Base-by-base conservation (phyloP, 2,329 filamentous ascomycete species). In the Scedosporium aurantiacum region DNA sequence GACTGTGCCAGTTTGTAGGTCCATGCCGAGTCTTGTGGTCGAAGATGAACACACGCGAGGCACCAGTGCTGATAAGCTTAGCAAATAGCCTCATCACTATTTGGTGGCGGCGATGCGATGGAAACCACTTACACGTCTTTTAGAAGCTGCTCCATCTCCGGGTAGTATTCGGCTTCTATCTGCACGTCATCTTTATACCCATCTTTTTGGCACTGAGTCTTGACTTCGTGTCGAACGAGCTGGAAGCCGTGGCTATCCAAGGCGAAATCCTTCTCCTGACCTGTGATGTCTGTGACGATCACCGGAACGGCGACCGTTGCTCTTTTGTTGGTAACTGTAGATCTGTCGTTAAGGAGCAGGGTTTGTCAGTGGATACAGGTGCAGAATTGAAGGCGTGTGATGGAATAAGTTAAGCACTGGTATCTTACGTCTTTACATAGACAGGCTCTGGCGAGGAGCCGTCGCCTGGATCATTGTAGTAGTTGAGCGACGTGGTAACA, bases 11-110 rank as follows among this genome's bases (percentile, higher is more conserved):
- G 61, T 76, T 69, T 2, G 74, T 72, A 5, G 73, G 74, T 0
- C 74, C 74, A 54, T 72, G 70, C 41, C 89, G 83, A 65, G 90
- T 84, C 10, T 87, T 90, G 72, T 91, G 85, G 72, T 90, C 87
- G 74, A 90, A 90, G 62, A 90, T 73, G 60, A 87, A 74, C 7
- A 90, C 76, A n/a, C 79, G 77, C 12, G 67, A 63, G n/a, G 85
- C 79, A 3, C 82, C 81, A 25, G 85, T 86, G 1, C 82, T 82
- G n/a, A 40, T 40, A 25, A 23, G 60, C 28, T 27, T 21, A 40
- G 25, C 75, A n/a, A 78, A 75, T 5, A 10, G 10, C 32, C 32
- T 10, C 14, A 37, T 37, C 32, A 8, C 10, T 3, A 4, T 37
- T 37, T 37, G 32, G 32, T 37, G 32, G 32, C 14, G 10, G 32